Evolutionary conservation across 148 eudicot genomes (phyloP).

Genomic region (Diospyros lotus): DNA sequence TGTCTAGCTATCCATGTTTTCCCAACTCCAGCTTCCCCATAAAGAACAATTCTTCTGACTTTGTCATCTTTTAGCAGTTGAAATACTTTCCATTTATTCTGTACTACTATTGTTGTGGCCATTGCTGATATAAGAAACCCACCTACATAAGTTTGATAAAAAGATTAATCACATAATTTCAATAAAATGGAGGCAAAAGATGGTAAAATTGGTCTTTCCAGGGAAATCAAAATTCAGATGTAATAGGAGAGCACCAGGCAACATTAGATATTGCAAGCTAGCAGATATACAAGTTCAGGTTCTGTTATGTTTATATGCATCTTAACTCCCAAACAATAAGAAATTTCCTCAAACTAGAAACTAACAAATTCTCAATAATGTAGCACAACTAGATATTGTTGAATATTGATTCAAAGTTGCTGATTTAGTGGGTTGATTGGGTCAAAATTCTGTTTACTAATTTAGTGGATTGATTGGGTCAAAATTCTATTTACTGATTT

Average conservation of each 20-base stretch:
- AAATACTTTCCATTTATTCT: slow-evolving; percentile 13
- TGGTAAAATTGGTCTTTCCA: background rate
- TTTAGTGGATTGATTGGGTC: no score
- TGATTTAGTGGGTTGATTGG: no score
- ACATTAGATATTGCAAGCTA: background rate
- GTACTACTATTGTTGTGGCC: background rate
- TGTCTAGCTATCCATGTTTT: slow-evolving; percentile 20
- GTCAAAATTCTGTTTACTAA: no score
- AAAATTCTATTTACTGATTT: no score
- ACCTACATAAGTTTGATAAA: slow-evolving; percentile 6
- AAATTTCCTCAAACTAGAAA: background rate
- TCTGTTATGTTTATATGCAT: background rate
- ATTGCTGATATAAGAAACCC: slow-evolving; percentile 8
- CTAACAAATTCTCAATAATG: no score
- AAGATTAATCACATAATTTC: background rate
- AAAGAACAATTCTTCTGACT: background rate
- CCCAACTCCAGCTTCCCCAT: slow-evolving; percentile 32
- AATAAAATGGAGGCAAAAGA: background rate
- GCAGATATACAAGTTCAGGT: background rate
- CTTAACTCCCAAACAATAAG: background rate
- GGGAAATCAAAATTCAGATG: background rate
- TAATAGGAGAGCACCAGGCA: background rate
- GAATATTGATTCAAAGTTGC: no score
- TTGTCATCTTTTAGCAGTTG: background rate
- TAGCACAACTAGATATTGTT: no score